Percentiles rank a stretch among this genome's conserved stretches.
Conservation (phyloP, 208 protist species). For the Trypanosoma cruzi region DNA sequence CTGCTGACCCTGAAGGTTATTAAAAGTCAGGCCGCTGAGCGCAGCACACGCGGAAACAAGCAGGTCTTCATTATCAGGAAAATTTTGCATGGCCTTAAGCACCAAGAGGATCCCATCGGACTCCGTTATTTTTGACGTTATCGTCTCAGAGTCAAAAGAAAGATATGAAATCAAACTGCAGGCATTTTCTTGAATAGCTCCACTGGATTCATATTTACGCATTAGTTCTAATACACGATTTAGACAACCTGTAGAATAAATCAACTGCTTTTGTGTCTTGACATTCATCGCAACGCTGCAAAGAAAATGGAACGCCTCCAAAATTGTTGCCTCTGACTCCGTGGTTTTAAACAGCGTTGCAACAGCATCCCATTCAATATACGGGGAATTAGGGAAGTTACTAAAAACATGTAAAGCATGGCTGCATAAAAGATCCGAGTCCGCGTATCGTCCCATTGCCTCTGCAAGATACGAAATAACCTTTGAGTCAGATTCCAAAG, state of each 20-base stretch:
- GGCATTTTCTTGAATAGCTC: conserved; percentile 77
- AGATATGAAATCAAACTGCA: conserved; percentile 91
- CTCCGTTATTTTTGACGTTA: conserved; percentile 84
- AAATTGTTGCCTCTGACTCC: conserved; percentile 61
- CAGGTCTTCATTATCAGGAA: conserved; percentile 79
- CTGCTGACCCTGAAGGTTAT: conserved; percentile 82
- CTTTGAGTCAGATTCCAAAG: conserved; percentile 55
- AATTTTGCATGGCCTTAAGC: conserved; percentile 81
- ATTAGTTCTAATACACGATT: conserved; percentile 78
- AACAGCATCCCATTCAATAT: conserved; percentile 78
- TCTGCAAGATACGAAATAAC: conserved; percentile 72
- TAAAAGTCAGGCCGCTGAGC: conserved; percentile 87
- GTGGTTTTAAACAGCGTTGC: conserved; percentile 61
- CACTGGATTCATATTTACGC: conserved; percentile 55
- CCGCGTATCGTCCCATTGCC: conserved; percentile 54
- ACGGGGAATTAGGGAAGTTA: conserved; percentile 74
- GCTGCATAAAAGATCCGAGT: conserved; percentile 71
- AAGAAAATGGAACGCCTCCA: conserved; percentile 82
- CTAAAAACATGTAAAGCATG: conserved; percentile 84
- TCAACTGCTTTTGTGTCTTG: conserved; percentile 84
- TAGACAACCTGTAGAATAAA: conserved; percentile 79
- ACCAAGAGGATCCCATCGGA: conserved; percentile 71
- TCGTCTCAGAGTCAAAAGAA: conserved; percentile 91
- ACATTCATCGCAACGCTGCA: conserved; percentile 80
- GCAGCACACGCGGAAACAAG: conserved; percentile 85